Percentiles rank a stretch among this genome's conserved stretches.
Conservation (phyloP, 257 asterid species). For the Phtheirospermum japonicum region DNA sequence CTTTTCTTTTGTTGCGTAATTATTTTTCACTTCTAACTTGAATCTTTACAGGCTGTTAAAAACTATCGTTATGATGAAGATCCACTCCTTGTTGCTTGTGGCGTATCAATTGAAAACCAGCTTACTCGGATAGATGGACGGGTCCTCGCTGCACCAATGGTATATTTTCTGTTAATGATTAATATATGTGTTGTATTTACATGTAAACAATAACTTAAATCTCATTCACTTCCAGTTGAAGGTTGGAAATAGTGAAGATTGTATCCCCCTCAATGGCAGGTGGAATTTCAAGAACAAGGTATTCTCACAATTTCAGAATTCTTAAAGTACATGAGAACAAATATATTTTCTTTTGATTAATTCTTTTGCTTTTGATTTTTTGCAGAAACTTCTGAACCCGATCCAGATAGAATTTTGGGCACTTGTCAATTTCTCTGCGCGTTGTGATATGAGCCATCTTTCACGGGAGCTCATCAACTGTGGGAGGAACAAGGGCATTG, state of each 20-base stretch:
- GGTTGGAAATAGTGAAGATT: slow-evolving; percentile 71
- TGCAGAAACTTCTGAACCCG: slow-evolving; percentile 67
- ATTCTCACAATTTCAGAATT: slow-evolving; percentile 23
- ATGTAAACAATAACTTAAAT: slow-evolving; percentile 18
- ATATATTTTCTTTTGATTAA: slow-evolving; percentile 23
- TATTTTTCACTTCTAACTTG: slow-evolving; percentile 34
- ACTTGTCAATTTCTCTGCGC: slow-evolving; percentile 80
- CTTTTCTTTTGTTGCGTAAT: slow-evolving; percentile 19
- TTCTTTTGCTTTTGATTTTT: slow-evolving; percentile 28
- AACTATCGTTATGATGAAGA: slow-evolving; percentile 58
- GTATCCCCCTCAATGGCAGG: slow-evolving; percentile 68
- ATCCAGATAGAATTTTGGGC: slow-evolving; percentile 67
- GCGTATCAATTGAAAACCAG: slow-evolving; percentile 64
- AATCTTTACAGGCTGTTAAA: slow-evolving; percentile 55
- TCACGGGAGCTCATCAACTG: slow-evolving; percentile 82
- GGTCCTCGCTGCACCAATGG: slow-evolving; percentile 80
- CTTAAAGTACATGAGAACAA: slow-evolving; percentile 1
- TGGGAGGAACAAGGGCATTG: slow-evolving; percentile 89
- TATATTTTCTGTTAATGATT: slow-evolving; percentile 28
- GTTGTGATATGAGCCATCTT: slow-evolving; percentile 70
- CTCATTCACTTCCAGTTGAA: slow-evolving; percentile 58
- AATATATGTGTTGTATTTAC: slow-evolving; percentile 23
- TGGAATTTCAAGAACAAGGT: slow-evolving; percentile 96
- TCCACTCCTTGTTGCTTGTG: slow-evolving; percentile 74
- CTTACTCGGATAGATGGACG: slow-evolving; percentile 67